Base-by-base conservation (phyloP, 148 eudicot species). In the Chenopodium quinoa region DNA sequence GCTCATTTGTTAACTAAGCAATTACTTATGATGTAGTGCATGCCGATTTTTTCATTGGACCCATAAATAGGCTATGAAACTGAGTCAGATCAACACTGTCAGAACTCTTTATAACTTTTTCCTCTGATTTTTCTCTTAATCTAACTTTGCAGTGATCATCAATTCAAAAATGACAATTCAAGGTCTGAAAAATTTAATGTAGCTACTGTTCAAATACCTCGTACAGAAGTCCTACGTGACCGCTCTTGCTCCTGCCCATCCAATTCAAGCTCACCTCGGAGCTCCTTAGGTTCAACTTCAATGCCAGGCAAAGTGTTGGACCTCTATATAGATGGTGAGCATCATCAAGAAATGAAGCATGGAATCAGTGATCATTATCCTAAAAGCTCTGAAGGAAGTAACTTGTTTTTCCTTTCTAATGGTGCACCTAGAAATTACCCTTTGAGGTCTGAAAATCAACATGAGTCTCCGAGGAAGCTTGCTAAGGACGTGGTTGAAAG, bases 401-500 rank as follows among this genome's bases (percentile, higher is more conserved):
- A 84, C 48, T 52, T 80, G 65, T 37, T 84, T 29, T 25, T 17
- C 83, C 78, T 77, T 27, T 79, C 75, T 29, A 65, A 79, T 69
- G 65, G 32, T 60, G 19, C 73, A 29, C 77, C 81, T 60, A 81
- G 75, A 65, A 83, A 77, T n/a, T 13, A 48, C 27, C 32, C 75
- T 66, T 52, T 73, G 52, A 69, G 75, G 75, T 78, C 66, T 64
- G 78, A 81, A 60, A 70, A 40, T 58, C 75, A 62, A 60, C 82
- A 29, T 46, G 87, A 78, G 76, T 85, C 87, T 81, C 87, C 87
- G 9, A 85, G 81, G 19, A 81, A 81, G 78, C 79, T 85, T 25
- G 87, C 87, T 56, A 85, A 81, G 60, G 72, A 85, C 29, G 87
- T 85, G 73, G 82, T 85, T 62, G 84, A 85, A 67, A 85, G 80